Percentiles rank a stretch among this genome's conserved stretches.
phyloP scores from a whole-genome alignment of 768 basidiomycete genomes.

The Dentipellis sp. region DNA sequence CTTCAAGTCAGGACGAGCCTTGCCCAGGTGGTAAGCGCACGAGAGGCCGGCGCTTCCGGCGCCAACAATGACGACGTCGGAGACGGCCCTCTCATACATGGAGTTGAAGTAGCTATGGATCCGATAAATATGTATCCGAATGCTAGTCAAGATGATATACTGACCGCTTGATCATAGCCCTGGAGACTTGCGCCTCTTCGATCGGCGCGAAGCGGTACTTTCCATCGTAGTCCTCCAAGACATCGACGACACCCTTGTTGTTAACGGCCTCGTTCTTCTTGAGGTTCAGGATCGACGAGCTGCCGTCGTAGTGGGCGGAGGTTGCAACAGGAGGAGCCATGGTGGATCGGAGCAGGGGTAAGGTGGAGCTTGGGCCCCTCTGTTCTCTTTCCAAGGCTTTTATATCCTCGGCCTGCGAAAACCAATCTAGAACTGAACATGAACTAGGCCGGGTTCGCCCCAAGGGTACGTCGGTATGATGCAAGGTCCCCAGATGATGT shows the following conservation, averaged over 20 bases:
- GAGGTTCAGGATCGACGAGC: conserved; percentile 4
- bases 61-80: conserved; percentile 71
- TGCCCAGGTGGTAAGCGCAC: conserved; percentile 67
- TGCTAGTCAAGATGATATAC: not conserved
- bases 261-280: conserved; percentile 18
- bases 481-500: too few relatives aligned
- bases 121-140: not conserved
- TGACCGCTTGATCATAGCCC: conserved; percentile 72
- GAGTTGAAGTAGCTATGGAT: conserved; percentile 53
- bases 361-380: not conserved
- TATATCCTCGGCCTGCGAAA: not conserved
- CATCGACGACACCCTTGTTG: conserved; percentile 24
- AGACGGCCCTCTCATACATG: conserved; percentile 67
- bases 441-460: not conserved
- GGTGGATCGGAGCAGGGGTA: not conserved
- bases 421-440: not conserved
- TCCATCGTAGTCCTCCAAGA: conserved; percentile 50
- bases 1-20: conserved; percentile 56
- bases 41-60: conserved; percentile 59
- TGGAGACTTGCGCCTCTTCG: conserved; percentile 65
- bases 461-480: too few relatives aligned
- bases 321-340: conserved; percentile 32
- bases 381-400: not conserved
- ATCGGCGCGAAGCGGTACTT: conserved; percentile 65
- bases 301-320: conserved; percentile 7